phyloP scores from a whole-genome alignment of 2,329 filamentous ascomycete genomes.

The Alternaria burnsii region DNA sequence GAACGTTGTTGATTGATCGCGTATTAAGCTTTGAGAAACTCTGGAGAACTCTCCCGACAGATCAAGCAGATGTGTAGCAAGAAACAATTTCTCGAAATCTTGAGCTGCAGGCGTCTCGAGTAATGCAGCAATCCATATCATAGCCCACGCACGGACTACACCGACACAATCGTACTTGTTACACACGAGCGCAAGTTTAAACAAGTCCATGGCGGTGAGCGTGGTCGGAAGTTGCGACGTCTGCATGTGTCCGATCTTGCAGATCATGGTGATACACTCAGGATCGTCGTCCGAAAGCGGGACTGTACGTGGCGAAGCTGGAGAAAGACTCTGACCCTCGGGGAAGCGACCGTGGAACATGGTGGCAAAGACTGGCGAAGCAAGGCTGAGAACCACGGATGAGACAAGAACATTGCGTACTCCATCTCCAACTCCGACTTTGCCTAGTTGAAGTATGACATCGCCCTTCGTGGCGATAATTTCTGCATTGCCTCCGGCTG shows the following conservation, averaged over 20 bases:
- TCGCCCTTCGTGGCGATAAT: no score
- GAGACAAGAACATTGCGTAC: no score
- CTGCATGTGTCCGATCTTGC: slow-evolving; percentile 12
- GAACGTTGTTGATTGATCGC: no score
- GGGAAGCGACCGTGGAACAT: no score
- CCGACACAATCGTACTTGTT: slow-evolving; percentile 38
- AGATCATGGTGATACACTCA: not conserved
- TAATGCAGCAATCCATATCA: slow-evolving; percentile 12
- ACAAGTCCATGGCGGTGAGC: slow-evolving; percentile 20
- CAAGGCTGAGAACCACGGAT: no score
- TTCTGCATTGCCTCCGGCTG: no score
- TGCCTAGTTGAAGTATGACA: no score
- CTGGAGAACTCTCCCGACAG: slow-evolving; percentile 13
- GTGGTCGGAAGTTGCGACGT: slow-evolving; percentile 13
- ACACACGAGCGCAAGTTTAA: slow-evolving; percentile 29
- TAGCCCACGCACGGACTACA: slow-evolving; percentile 21
- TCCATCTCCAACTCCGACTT: no score
- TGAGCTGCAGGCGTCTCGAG: not conserved
- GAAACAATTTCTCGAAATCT: slow-evolving; percentile 3
- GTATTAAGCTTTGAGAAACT: not conserved
- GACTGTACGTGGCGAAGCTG: not conserved
- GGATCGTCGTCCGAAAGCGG: slow-evolving; percentile 23
- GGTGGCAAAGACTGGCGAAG: no score
- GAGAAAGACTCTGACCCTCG: no score
- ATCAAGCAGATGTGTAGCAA: slow-evolving; percentile 19